phyloP scores from a whole-genome alignment of 345 rosid species.

The Sonneratia alba region DNA sequence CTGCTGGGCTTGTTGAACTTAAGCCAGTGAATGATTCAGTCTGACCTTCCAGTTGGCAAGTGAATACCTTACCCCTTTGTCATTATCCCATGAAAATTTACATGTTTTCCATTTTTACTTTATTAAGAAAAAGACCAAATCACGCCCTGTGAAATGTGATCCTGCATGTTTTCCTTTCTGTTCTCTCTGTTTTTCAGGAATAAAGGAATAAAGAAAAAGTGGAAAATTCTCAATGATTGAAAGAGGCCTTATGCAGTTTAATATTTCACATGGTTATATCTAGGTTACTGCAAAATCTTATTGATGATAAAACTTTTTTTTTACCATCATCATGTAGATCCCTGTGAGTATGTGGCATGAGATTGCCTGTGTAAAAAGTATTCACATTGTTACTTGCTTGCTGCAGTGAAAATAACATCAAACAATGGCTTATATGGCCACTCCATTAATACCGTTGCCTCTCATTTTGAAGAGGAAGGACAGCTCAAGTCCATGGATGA shows the following conservation, averaged over 20 bases:
- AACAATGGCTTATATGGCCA: slow-evolving; percentile 26
- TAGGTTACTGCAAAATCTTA: not conserved
- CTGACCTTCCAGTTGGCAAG: not conserved
- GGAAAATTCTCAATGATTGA: not conserved
- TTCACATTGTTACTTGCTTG: slow-evolving; percentile 9
- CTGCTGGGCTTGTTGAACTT: not conserved
- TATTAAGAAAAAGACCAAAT: not conserved
- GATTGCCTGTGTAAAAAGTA: slow-evolving; percentile 4
- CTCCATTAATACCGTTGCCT: slow-evolving; percentile 27
- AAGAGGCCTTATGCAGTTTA: not conserved
- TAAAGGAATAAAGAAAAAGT: not conserved
- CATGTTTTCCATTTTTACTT: not conserved
- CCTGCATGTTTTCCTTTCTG: not conserved
- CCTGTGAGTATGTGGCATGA: not conserved
- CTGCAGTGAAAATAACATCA: slow-evolving; percentile 43
- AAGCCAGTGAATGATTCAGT: not conserved
- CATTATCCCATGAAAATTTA: not conserved
- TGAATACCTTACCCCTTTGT: not conserved
- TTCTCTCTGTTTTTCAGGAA: too few relatives aligned
- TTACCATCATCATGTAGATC: not conserved
- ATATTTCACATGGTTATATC: not conserved
- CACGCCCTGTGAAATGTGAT: not conserved
- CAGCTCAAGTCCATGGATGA: slow-evolving; percentile 47
- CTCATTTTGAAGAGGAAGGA: slow-evolving; percentile 37
- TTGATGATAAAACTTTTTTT: not conserved